Conservation (phyloP, 2,329 filamentous ascomycete species). For the Xylaria sp. region DNA sequence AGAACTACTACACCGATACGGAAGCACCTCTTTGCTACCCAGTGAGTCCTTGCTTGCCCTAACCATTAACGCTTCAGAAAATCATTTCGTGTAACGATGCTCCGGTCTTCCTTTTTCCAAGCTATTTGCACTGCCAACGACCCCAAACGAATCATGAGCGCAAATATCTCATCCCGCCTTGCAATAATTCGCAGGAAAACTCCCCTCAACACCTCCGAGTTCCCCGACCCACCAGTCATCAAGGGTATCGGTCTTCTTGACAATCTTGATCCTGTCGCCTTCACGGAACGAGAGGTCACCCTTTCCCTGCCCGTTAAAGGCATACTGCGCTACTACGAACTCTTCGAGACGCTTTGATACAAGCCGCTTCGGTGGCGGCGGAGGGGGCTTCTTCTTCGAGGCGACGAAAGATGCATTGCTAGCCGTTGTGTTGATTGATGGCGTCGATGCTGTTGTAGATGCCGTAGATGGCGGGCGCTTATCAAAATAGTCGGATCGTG, state of each 20-base stretch:
- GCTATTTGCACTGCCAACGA: background rate
- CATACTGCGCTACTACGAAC: constrained; percentile 78
- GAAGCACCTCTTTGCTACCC: background rate
- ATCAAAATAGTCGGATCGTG: constrained; percentile 50
- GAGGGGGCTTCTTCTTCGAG: constrained; percentile 79
- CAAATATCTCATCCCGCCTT: constrained; percentile 51
- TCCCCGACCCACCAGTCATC: constrained; percentile 94
- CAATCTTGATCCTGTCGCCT: constrained; percentile 79
- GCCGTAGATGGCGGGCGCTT: constrained; percentile 43
- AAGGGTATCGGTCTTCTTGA: constrained; percentile 81
- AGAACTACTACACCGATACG: background rate
- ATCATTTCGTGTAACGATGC: background rate
- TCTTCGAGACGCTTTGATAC: constrained; percentile 59
- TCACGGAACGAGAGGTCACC: constrained; percentile 81
- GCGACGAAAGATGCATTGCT: constrained; percentile 46
- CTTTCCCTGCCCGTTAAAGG: constrained; percentile 74
- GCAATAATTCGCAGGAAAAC: constrained; percentile 88
- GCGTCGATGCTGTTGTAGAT: constrained; percentile 44
- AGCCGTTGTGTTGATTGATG: constrained; percentile 45
- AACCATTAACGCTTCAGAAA: background rate
- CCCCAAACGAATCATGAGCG: background rate
- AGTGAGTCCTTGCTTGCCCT: background rate
- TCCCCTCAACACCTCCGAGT: constrained; percentile 72
- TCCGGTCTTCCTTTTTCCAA: background rate
- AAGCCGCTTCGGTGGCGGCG: constrained; percentile 71